Percentiles rank a stretch among this genome's conserved stretches.
Evolutionary conservation across 352 stramenopile genomes (phyloP).

Genomic region (Nothophytophthora sp.): DNA sequence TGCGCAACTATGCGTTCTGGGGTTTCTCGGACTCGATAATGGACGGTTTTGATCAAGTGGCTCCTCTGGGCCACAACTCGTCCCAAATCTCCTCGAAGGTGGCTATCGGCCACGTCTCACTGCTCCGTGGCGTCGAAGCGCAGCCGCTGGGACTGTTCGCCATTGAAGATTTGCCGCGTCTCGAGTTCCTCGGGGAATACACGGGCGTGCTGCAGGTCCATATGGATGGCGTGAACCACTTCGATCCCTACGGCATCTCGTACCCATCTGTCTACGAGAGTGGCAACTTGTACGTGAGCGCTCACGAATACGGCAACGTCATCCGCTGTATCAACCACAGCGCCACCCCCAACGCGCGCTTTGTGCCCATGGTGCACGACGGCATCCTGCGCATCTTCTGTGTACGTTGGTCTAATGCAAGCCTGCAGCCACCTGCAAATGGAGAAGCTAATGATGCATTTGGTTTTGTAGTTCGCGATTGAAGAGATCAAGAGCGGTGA

Average conservation of each 20-base stretch:
- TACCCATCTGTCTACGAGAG: conserved; percentile 73
- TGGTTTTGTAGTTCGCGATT: conserved; percentile 51
- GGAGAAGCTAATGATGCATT: background rate
- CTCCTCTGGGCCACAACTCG: conserved; percentile 15
- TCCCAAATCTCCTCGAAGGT: conserved; percentile 47
- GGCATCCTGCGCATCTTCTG: conserved; percentile 80
- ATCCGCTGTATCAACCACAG: conserved; percentile 86
- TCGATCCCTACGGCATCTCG: conserved; percentile 70
- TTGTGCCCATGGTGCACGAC: conserved; percentile 62
- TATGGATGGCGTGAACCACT: conserved; percentile 32
- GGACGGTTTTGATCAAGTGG: conserved; percentile 53
- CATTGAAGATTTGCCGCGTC: conserved; percentile 34
- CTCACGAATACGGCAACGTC: conserved; percentile 70
- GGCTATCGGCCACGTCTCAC: conserved; percentile 49
- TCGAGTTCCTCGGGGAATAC: conserved; percentile 68
- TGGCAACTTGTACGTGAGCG: conserved; percentile 68
- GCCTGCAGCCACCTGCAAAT: background rate
- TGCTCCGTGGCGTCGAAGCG: conserved; percentile 47
- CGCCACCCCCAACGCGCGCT: conserved; percentile 52
- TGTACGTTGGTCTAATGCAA: conserved; percentile 31
- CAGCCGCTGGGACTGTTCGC: conserved; percentile 68
- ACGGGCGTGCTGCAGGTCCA: conserved; percentile 63
- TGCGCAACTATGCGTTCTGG: conserved; percentile 81
- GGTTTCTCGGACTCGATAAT: conserved; percentile 56
- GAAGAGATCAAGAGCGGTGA: conserved; percentile 39